These are phyloP conservation scores for Suillus placidus DNA, from an alignment of 768 basidiomycete species.

Conservation along the genomic window DNA sequence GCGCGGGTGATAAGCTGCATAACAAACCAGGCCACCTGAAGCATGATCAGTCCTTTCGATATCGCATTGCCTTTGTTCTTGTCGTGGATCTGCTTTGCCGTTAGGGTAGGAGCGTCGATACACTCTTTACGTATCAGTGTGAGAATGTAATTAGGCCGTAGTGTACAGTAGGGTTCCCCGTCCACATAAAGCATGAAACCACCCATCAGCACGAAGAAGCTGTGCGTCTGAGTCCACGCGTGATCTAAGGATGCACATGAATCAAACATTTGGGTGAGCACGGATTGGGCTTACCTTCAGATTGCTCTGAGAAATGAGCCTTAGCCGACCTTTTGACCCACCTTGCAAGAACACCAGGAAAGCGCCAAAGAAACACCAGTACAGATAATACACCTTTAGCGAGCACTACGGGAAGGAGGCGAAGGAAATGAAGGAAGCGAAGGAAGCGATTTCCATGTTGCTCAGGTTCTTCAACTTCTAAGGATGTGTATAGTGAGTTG, in stretches of 20 bases:
- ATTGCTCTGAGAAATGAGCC: neutral
- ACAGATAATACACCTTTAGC: neutral
- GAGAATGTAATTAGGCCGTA: neutral
- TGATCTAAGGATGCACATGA: neutral
- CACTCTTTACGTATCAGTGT: neutral
- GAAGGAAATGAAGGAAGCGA: neutral
- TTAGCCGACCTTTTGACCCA: neutral
- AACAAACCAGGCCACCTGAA: slow-evolving; percentile 41
- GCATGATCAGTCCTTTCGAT: slow-evolving; percentile 10
- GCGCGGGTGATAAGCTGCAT: slow-evolving; percentile 32
- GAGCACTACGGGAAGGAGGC: neutral
- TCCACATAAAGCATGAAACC: slow-evolving; percentile 21
- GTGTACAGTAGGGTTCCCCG: neutral
- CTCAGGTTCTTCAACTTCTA: neutral
- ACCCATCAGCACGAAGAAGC: slow-evolving; percentile 17
- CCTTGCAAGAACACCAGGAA: neutral
- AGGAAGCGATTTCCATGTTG: neutral
- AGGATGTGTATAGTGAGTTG: neutral
- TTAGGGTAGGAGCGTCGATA: slow-evolving; percentile 8
- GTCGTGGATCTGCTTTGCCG: slow-evolving; percentile 23
- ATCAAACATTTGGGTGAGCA: neutral
- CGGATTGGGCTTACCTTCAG: neutral
- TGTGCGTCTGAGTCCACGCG: slow-evolving; percentile 9
- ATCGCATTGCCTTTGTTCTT: slow-evolving; percentile 38
- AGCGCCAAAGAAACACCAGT: neutral